Evolutionary conservation across 352 stramenopile genomes (phyloP), one percentile per base, ranked within the genome.

Genomic region (Globisporangium spinosum): DNA sequence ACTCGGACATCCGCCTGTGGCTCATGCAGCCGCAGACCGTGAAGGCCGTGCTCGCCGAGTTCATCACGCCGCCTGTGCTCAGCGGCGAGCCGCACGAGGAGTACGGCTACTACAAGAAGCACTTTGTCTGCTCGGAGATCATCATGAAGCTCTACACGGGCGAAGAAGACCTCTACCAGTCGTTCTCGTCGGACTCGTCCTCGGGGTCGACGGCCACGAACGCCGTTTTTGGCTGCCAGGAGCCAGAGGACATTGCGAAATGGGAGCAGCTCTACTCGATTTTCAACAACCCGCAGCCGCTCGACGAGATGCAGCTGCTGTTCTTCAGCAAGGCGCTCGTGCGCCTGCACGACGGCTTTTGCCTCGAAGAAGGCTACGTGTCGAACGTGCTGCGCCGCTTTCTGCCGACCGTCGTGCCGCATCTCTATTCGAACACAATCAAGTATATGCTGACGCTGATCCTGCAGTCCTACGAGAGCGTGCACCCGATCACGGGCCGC

Each of bases 61-160:
- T 95, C 65, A 78, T 93, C n/a, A 92, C 84, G 34, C 83, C 86
- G 4, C 85, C 87, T 0, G 75, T 91, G 32, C 84, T 95, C 17
- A 76, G 40, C 55, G 84, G 83, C 8, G 85, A 93, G 56, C 85
- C 87, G 3, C 84, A 95, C 67, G 88, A 95, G 61, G 88, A 95
- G 74, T 95, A 95, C 69, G 88, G 88, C 6, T 95, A 90, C 71
- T 95, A 95, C 77, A 95, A 95, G 70, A 90, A 89, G 59, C 85
- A 91, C 63, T 95, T 95, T 66, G 69, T 95, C 38, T 95, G 88
- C 75, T 95, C 88, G 1, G 88, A 95, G 77, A 94, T 95, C 70
- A 94, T 95, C 64, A 95, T 95, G 88, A 93, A 93, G 68, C 77
- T 95, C 4, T 95, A 95, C 75, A 94, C 88, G 25, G 88, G 88